Base-by-base conservation (phyloP, 805 yeast species). In the Pichia scutulata region DNA sequence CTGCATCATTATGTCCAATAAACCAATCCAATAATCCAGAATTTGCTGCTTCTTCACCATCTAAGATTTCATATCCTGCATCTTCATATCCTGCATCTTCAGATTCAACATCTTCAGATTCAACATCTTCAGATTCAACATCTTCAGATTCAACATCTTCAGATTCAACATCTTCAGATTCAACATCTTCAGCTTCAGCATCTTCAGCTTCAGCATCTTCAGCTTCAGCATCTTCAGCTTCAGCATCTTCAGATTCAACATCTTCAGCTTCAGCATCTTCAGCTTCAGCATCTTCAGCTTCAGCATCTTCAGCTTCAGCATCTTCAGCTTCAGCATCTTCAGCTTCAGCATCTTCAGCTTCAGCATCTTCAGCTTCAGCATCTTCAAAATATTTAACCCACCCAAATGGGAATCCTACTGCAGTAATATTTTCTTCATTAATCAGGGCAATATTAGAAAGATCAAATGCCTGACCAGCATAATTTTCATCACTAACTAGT, bases 361-460 rank as follows among this genome's bases (percentile, higher is more conserved):
- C 25, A n/a, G 4, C 26, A 23, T 24, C 36, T 12, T 41, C 30
- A 9, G 37, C 28, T 7, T 55, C 30, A 57, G 45, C 18, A n/a
- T 49, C 55, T n/a, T 45, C 47, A 21, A 50, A 55, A 43, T 57
- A 50, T 42, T 51, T 57, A 14, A 51, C 23, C 63, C 63, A 65
- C 7, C 57, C 50, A 16, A 51, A 42, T 0, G 70, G 69, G 41
- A 64, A 66, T 1, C 67, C 67, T 51, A 55, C 36, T 3, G 63
- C 52, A 3, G 53, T n/a, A 37, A 65, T 55, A 46, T 63, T 52
- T 44, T 59, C 58, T 50, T 66, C 68, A 43, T 58, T 52, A 12
- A 65, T 55, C 24, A 55, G 33, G 6, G 36, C 44, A 28, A 50
- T 50, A 25, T 51, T 47, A 19, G 25, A 25, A 14, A 50, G 9